phyloP scores from a whole-genome alignment of 306 rosid species.

The Erythrophleum fordii region DNA sequence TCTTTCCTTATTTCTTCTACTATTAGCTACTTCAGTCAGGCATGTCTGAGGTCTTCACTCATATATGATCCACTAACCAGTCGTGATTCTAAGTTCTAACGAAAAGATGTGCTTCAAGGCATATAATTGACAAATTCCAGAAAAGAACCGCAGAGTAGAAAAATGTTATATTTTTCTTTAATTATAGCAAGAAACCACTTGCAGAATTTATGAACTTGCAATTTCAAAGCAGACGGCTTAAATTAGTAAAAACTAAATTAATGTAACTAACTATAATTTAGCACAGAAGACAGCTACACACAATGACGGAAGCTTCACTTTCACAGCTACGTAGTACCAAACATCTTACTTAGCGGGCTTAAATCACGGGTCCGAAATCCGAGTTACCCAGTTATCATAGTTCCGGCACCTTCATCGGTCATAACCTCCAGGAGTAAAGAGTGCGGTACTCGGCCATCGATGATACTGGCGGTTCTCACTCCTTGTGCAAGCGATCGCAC shows the following conservation, averaged over 20 bases:
- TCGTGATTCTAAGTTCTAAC: background rate
- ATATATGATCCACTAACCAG: background rate
- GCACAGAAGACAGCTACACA: background rate
- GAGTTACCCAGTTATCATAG: constrained; percentile 76
- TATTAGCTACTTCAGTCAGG: background rate
- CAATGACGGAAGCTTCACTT: background rate
- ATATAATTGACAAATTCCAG: background rate
- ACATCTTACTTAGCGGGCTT: background rate
- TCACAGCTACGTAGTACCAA: background rate
- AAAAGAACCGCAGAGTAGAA: background rate
- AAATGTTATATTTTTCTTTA: background rate
- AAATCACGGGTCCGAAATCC: background rate
- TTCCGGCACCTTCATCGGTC: constrained; percentile 95
- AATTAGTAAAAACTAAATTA: background rate
- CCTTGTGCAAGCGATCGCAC: constrained; percentile 85
- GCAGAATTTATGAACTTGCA: background rate
- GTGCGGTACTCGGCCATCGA: constrained; percentile 82
- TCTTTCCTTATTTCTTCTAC: background rate
- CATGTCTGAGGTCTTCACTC: background rate
- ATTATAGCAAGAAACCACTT: background rate
- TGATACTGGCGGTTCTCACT: constrained; percentile 80
- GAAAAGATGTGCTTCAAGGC: background rate
- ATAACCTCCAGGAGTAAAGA: constrained; percentile 84
- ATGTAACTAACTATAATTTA: background rate
- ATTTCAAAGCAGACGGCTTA: background rate